Evolutionary conservation across 106 monocot species (phyloP).

Genomic region (Acorus gramineus): DNA sequence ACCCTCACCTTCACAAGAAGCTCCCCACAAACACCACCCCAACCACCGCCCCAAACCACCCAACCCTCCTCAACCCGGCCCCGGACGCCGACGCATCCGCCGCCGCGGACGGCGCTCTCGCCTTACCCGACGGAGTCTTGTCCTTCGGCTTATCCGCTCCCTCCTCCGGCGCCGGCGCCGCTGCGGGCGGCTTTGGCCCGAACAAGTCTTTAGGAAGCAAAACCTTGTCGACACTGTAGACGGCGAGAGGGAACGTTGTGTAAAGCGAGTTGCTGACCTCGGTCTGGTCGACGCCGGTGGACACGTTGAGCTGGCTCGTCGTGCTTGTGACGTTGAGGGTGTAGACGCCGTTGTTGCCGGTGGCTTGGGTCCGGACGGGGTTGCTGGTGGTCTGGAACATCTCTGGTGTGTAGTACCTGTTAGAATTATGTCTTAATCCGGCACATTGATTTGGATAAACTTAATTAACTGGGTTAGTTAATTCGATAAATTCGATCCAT

Average conservation of each 20-base stretch:
- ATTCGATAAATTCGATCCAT: no score
- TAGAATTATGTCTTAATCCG: no score
- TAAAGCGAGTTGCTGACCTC: slow-evolving; percentile 19
- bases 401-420: slow-evolving; percentile 18
- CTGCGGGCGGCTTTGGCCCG: slow-evolving; percentile 24
- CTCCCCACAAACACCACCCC: no score
- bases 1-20: no score
- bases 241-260: slow-evolving; percentile 27
- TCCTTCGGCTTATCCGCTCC: background rate
- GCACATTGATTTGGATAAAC: no score
- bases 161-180: slow-evolving; percentile 1
- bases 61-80: no score
- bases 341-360: slow-evolving; percentile 24
- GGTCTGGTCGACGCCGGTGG: slow-evolving; percentile 35
- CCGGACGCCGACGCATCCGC: no score
- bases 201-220: slow-evolving; percentile 30
- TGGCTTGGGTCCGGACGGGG: slow-evolving; percentile 48
- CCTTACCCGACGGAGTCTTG: no score
- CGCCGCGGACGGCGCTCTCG: no score
- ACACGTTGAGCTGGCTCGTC: slow-evolving; percentile 35
- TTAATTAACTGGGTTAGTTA: no score
- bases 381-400: slow-evolving; percentile 52
- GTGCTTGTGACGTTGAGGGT: slow-evolving; percentile 35
- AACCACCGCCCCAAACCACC: no score
- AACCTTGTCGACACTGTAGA: slow-evolving; percentile 36